phyloP scores from a whole-genome alignment of 1,139 yeast genomes.

The Suhomyces ambrosiae region DNA sequence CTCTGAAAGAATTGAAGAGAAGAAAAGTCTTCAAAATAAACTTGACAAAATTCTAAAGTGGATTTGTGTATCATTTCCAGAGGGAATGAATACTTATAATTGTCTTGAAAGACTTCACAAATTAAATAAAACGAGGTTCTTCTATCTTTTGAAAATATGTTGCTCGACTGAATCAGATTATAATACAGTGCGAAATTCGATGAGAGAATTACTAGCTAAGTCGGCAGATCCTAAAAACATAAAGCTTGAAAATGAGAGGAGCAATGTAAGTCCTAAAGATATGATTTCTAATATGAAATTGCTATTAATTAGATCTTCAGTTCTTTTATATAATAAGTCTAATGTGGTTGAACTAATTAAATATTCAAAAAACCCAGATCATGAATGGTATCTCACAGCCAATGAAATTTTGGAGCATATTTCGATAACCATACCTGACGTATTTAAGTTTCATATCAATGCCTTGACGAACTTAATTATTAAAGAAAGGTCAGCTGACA shows the following conservation, averaged over 20 bases:
- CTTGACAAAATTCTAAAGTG: slow-evolving; percentile 63
- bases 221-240: slow-evolving; percentile 54
- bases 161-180: slow-evolving; percentile 63
- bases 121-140: slow-evolving; percentile 58
- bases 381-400: slow-evolving; percentile 39
- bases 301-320: slow-evolving; percentile 62
- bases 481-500: slow-evolving; percentile 18
- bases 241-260: slow-evolving; percentile 39
- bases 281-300: slow-evolving; percentile 56
- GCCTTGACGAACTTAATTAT: slow-evolving; percentile 49
- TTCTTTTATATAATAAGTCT: slow-evolving; percentile 64
- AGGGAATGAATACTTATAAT: slow-evolving; percentile 45
- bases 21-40: slow-evolving; percentile 26
- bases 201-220: slow-evolving; percentile 61
- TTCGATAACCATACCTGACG: slow-evolving; percentile 63
- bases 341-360: slow-evolving; percentile 59
- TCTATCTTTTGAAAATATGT: slow-evolving; percentile 56
- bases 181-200: slow-evolving; percentile 57
- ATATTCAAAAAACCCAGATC: slow-evolving; percentile 39
- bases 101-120: slow-evolving; percentile 55
- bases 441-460: slow-evolving; percentile 61
- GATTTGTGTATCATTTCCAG: slow-evolving; percentile 63
- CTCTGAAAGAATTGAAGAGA: slow-evolving; percentile 33
- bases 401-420: slow-evolving; percentile 60
- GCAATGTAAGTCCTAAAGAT: slow-evolving; percentile 46